Evolutionary conservation across 1,284 basidiomycete species (phyloP).

Genomic region (Tetrapyrgos nigripes): DNA sequence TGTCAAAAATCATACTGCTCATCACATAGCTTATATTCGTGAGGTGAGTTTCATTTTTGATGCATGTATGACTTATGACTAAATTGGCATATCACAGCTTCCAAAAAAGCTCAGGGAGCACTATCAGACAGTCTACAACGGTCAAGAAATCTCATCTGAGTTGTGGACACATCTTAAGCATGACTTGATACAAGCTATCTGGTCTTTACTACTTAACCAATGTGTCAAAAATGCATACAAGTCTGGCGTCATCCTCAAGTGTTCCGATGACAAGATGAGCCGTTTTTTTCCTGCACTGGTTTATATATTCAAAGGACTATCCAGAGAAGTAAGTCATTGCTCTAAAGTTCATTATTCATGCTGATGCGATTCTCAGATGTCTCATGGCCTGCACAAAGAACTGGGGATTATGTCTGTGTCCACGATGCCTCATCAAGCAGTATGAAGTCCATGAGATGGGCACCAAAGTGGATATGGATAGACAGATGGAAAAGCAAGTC

Average conservation of each 20-base stretch:
- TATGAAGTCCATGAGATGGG: too few species aligned
- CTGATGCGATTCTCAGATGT: too few species aligned
- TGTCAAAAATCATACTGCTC: slow-evolving; percentile 19
- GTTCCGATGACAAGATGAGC: slow-evolving; percentile 30
- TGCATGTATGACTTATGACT: not conserved
- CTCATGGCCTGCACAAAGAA: too few species aligned
- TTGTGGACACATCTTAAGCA: slow-evolving; percentile 32
- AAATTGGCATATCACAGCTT: slow-evolving; percentile 17
- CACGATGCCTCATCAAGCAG: too few species aligned
- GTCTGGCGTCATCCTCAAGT: slow-evolving; percentile 35
- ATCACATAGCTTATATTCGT: slow-evolving; percentile 24
- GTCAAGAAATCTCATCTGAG: slow-evolving; percentile 16
- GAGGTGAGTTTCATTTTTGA: slow-evolving; percentile 10
- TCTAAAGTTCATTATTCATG: too few species aligned
- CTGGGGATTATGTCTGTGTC: too few species aligned
- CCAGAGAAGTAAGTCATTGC: slow-evolving; percentile 40
- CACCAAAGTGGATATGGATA: too few species aligned
- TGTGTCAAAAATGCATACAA: slow-evolving; percentile 37
- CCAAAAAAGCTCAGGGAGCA: slow-evolving; percentile 27
- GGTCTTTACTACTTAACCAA: slow-evolving; percentile 30
- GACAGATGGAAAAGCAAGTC: too few species aligned
- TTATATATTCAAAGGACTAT: slow-evolving; percentile 41
- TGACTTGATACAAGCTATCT: slow-evolving; percentile 40
- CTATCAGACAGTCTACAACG: slow-evolving; percentile 20
- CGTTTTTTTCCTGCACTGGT: slow-evolving; percentile 33